These are phyloP conservation scores for Eutypa lata DNA, from an alignment of 2,329 filamentous ascomycete species.

Conservation along the genomic window DNA sequence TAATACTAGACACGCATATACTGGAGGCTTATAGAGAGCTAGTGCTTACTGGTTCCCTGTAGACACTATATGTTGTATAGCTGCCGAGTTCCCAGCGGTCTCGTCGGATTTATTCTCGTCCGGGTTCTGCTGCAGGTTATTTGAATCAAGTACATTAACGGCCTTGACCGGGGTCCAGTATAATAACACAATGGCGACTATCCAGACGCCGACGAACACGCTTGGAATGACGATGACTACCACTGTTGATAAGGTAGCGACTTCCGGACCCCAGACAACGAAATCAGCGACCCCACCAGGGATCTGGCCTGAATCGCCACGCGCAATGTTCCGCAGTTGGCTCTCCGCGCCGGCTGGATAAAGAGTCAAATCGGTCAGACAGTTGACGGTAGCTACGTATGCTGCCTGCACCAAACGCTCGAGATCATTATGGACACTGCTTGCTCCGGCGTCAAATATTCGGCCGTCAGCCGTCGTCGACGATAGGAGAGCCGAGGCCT, in stretches of 20 bases:
- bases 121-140: neutral
- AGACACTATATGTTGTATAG: no score
- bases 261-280: conserved; percentile 24
- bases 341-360: conserved; percentile 11
- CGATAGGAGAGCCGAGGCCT: conserved; percentile 17
- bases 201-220: neutral
- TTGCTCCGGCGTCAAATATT: conserved; percentile 23
- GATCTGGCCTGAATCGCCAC: conserved; percentile 5
- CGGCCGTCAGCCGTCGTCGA: conserved; percentile 16
- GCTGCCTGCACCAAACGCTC: conserved; percentile 22
- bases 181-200: neutral
- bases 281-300: conserved; percentile 18
- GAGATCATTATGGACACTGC: conserved; percentile 22
- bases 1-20: neutral
- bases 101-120: neutral
- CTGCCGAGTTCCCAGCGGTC: neutral
- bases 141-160: neutral
- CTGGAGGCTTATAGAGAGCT: neutral
- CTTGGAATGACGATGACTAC: neutral
- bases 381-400: conserved; percentile 23
- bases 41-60: neutral
- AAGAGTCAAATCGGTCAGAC: conserved; percentile 23
- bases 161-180: neutral
- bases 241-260: conserved; percentile 10
- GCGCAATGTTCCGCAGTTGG: conserved; percentile 13